Evolutionary conservation across 352 stramenopile genomes (phyloP), one percentile per base, ranked within the genome.

Genomic region (Phytophthora pistaciae): DNA sequence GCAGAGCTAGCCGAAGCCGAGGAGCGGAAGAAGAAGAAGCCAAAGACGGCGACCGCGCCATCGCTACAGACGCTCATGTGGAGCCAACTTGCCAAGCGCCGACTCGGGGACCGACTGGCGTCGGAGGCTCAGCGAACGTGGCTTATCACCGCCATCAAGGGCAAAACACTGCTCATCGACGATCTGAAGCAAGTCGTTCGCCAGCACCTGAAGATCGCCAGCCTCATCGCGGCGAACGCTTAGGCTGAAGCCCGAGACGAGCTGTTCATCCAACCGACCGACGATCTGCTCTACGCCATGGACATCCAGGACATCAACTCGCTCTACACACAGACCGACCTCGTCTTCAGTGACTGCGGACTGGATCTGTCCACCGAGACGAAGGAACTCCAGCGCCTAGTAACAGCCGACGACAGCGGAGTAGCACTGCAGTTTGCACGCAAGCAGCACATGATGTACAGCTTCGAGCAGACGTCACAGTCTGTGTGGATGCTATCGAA

Each of bases 131-230:
- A 63, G 14, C 56, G 44, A 18, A 14, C 7, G 10, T 63, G 56
- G 56, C 36, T 63, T 31, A n/a, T 14, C 25, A 23, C 42, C 9
- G 56, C 56, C 9, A 53, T 55, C 5, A 23, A 25, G 3, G 56
- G 56, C 8, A 63, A 54, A 27, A 31, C 38, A 1, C 5, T 9
- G 25, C 56, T 55, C 33, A 63, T 63, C 5, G 56, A n/a, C 38
- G 56, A 63, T 23, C 38, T 63, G 40, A 63, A 31, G 56, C 25
- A 54, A 14, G 40, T 55, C 25, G 56, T 63, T 9, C 56, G 42
- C 8, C 56, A 63, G 14, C 36, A 44, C 36, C 36, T 44, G 3
- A 44, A 44, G 36, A 44, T 44, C 36, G 36, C 36, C 36, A 44
- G 36, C 11, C 36, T 44, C 11, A 44, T 44, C 10, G 36, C 36